phyloP scores from a whole-genome alignment of 2,329 filamentous ascomycete genomes.

The Leptodontidium sp. region DNA sequence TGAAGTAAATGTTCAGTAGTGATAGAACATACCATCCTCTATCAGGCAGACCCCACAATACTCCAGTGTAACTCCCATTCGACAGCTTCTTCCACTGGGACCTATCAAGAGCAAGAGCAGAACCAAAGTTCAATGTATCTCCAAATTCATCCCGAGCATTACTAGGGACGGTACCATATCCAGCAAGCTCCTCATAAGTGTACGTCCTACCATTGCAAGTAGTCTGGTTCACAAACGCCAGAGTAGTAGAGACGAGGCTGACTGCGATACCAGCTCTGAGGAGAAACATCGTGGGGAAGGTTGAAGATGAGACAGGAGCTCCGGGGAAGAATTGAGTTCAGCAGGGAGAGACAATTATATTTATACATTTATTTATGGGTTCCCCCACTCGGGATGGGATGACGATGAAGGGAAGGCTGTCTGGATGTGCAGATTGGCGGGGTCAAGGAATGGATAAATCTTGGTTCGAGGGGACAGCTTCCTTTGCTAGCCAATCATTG shows the following conservation, averaged over 20 bases:
- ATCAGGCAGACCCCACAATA: constrained; percentile 70
- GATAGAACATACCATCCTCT: constrained; percentile 65
- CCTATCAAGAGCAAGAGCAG: constrained; percentile 68
- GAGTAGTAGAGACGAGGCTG: constrained; percentile 20
- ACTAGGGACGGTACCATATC: constrained; percentile 68
- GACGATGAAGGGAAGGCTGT: constrained; percentile 11
- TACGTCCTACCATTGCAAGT: constrained; percentile 63
- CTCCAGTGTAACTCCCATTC: constrained; percentile 62
- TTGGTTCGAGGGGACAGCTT: constrained; percentile 4
- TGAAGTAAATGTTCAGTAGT: not conserved
- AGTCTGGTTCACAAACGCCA: constrained; percentile 34
- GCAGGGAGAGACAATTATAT: not conserved
- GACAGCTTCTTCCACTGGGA: constrained; percentile 63
- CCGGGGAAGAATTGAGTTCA: not conserved
- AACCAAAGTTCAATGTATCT: constrained; percentile 74
- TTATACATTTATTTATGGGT: constrained; percentile 11
- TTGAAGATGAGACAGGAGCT: not conserved
- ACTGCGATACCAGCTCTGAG: constrained; percentile 17
- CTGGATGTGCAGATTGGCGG: constrained; percentile 14
- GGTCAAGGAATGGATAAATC: constrained; percentile 1
- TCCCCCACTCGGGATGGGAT: not conserved
- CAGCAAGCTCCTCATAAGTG: constrained; percentile 71
- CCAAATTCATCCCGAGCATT: constrained; percentile 71
- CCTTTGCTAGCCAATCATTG: constrained; percentile 1
- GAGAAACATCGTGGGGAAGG: constrained; percentile 30